Percentiles rank a stretch among this genome's conserved stretches.
These are phyloP conservation scores for Mycena capillaripes DNA, from an alignment of 768 basidiomycete species.

Conservation along the genomic window DNA sequence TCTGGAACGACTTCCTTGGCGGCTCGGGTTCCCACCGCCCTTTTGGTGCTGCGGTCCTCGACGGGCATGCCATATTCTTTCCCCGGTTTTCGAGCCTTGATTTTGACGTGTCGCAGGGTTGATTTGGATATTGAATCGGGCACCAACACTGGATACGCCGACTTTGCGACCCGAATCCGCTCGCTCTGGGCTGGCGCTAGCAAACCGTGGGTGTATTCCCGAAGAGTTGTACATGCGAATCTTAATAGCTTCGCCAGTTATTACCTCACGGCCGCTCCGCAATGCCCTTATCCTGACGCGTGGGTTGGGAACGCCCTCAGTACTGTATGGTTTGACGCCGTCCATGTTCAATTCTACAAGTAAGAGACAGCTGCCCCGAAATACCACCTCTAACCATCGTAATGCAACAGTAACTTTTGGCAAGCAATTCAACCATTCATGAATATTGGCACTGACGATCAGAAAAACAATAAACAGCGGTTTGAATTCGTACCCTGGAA, in stretches of 20 bases:
- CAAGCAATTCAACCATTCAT: not conserved
- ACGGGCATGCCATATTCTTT: not conserved
- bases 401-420: not conserved
- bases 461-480: not conserved
- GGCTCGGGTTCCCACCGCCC: not conserved
- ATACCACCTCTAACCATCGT: not conserved
- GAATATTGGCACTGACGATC: not conserved
- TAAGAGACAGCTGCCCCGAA: not conserved
- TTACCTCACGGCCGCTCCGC: too few relatives aligned
- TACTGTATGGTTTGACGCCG: too few relatives aligned
- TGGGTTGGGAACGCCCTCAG: too few relatives aligned
- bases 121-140: not conserved
- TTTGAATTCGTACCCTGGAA: not conserved
- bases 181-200: not conserved
- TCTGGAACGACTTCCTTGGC: not conserved
- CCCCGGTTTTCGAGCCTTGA: not conserved
- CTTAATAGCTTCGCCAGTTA: too few relatives aligned
- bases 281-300: too few relatives aligned
- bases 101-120: slow-evolving; percentile 3
- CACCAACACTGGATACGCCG: not conserved
- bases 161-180: not conserved
- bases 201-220: not conserved
- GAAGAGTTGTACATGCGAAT: not conserved
- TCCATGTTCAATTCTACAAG: too few relatives aligned
- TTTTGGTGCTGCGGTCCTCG: not conserved